phyloP scores from a whole-genome alignment of 257 asterid genomes.

The Handroanthus guayacan region DNA sequence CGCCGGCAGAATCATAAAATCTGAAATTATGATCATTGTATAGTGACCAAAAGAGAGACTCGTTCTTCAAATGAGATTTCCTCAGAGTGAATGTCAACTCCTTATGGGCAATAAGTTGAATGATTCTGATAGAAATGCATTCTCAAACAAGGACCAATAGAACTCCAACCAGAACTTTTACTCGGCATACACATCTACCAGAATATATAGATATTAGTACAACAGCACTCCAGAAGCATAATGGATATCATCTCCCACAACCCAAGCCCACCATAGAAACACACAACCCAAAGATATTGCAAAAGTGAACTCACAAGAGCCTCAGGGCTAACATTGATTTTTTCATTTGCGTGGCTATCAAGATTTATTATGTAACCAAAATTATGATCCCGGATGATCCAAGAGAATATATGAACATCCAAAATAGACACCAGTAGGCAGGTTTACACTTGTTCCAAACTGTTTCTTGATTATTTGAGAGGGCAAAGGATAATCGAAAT shows the following conservation, averaged over 20 bases:
- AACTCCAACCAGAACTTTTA: slow-evolving; percentile 6
- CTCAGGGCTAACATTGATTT: not conserved
- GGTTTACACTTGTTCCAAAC: slow-evolving; percentile 3
- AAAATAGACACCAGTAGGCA: not conserved
- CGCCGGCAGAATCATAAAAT: too few species aligned
- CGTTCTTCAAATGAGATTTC: slow-evolving; percentile 16
- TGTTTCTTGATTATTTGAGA: not conserved
- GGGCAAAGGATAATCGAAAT: not conserved
- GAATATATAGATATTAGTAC: not conserved
- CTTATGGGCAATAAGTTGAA: not conserved
- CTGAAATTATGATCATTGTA: too few species aligned
- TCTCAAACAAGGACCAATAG: slow-evolving; percentile 22
- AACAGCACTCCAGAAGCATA: not conserved
- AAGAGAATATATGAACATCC: not conserved
- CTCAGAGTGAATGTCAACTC: not conserved
- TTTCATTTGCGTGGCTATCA: slow-evolving; percentile 20
- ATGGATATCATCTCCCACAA: not conserved
- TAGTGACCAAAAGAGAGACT: not conserved
- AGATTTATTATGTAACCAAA: not conserved
- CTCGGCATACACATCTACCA: not conserved
- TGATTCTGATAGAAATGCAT: slow-evolving; percentile 12
- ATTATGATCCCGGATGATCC: not conserved
- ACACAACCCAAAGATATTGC: not conserved
- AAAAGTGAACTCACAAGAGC: not conserved
- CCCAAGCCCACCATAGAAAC: not conserved